Evolutionary conservation across 345 rosid genomes (phyloP), one percentile per base, ranked within the genome.

Genomic region (Reutealis trisperma): DNA sequence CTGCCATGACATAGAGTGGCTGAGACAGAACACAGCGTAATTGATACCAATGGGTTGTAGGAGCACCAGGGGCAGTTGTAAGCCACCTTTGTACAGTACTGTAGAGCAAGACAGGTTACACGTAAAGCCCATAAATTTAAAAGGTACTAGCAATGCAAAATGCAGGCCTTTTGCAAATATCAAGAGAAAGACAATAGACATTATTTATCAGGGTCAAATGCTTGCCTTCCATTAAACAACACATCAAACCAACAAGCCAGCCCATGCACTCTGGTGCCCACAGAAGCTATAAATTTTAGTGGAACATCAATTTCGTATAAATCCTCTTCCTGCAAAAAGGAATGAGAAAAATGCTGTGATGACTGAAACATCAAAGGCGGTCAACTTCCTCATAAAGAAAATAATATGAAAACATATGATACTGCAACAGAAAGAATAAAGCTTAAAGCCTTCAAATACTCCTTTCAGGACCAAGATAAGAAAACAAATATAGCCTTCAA

Each of bases 211-310:
- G 69, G 18, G 15, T 37, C 19, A n/a, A 63, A 66, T 32, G 66
- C 62, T 84, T 85, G 87, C 98, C 98, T 96, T 75, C 99, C 99
- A 52, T 93, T 86, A 66, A 96, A 96, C 71, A 96, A 82, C 64
- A 96, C 97, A 58, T 96, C 99, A 27, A 96, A 96, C 99, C 99
- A 96, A 79, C 98, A 96, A 67, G 99, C 99, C 84, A 96, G 84
- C 25, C 99, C 99, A 75, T 96, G 99, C 71, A 96, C 80, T 84
- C 98, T 86, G 68, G 99, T 87, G 70, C 99, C 97, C 47, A 92
- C 89, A 57, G 97, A 85, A 57, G 98, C 91, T 63, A 79, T 81
- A 73, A 96, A 96, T 84, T 88, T 96, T 77, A 96, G 80, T 1
- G 99, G 99, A 79, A 96, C 85, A 77, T 90, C 97, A 78, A 93